Evolutionary conservation across 1,139 yeast genomes (phyloP), one percentile per base, ranked within the genome.

Genomic region (Magnusiomyces fungicola): DNA sequence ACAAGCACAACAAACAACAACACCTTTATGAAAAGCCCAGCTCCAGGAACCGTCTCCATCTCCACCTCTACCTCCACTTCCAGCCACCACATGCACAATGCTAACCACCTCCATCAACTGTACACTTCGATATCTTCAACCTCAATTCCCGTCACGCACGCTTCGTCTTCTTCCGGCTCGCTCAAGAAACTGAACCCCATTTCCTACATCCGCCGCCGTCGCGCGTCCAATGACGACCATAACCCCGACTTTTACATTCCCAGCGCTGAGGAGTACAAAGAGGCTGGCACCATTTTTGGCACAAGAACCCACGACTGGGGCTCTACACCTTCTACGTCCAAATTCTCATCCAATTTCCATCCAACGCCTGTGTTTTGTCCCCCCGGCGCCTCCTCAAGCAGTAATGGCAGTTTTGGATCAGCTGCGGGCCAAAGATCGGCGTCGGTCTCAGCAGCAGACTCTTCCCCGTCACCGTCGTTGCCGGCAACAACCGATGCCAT

Each of bases 291-390:
- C 25, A 65, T 65, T 30, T 59, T 58, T 47, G 69, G 69, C 36
- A 65, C 68, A 18, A 50, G 67, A 32, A 61, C 61, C 18, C 66
- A 65, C 34, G 66, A 64, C 42, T 65, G 69, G 69, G 64, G 66
- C 19, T 50, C 60, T 9, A 3, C 43, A 5, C 30, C 45, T 2
- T 39, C 47, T 6, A 39, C 50, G 5, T 43, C 53, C 6, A 47
- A 47, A 4, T 45, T 34, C 16, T 39, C 34, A 5, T n/a, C 32
- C 16, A 12, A 5, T 16, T 47, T 50, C 23, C 50, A 50, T 22
- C 53, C 53, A 12, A 50, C 49, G 12, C 49, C 50, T 1, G 50
- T 50, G 19, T 41, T 44, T 18, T 25, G 43, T 12, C 16, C 46
- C 6, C 46, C 44, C 2, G 3, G 27, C 16, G 18, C 18, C n/a